phyloP scores from a whole-genome alignment of 768 basidiomycete species.

The Boletus fagicola region DNA sequence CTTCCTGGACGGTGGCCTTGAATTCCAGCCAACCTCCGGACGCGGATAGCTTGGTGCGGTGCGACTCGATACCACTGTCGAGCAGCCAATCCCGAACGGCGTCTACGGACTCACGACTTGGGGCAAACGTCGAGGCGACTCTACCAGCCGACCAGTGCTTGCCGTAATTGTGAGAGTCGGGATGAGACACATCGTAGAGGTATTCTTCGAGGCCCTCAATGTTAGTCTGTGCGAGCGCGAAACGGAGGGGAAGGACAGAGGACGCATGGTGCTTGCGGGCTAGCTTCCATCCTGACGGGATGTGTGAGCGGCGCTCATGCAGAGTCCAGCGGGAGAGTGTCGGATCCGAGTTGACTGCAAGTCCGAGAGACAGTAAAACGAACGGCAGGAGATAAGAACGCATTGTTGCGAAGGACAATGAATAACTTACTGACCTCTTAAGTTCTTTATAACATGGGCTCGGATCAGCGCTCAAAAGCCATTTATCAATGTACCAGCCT shows the following conservation, averaged over 20 bases:
- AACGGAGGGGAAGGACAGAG: constrained; percentile 41
- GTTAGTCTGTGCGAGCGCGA: constrained; percentile 45
- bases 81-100: constrained; percentile 42
- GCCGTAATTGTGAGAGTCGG: constrained; percentile 44
- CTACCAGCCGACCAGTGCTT: constrained; percentile 43
- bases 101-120: constrained; percentile 36
- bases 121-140: constrained; percentile 44
- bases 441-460: background rate
- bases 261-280: constrained; percentile 32
- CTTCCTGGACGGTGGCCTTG: constrained; percentile 41
- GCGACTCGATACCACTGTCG: constrained; percentile 34
- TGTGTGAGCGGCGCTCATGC: constrained; percentile 29
- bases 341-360: constrained; percentile 9
- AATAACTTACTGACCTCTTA: background rate
- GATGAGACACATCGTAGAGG: constrained; percentile 44
- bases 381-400: constrained; percentile 22
- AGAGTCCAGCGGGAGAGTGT: constrained; percentile 4
- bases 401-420: constrained; percentile 15
- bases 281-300: constrained; percentile 40
- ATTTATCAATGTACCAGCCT: no score
- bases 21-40: constrained; percentile 42
- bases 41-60: constrained; percentile 33
- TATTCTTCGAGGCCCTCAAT: constrained; percentile 39
- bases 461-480: no score
- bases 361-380: constrained; percentile 21